phyloP scores from a whole-genome alignment of 2,329 filamentous ascomycete genomes.

The Colletotrichum sp. region DNA sequence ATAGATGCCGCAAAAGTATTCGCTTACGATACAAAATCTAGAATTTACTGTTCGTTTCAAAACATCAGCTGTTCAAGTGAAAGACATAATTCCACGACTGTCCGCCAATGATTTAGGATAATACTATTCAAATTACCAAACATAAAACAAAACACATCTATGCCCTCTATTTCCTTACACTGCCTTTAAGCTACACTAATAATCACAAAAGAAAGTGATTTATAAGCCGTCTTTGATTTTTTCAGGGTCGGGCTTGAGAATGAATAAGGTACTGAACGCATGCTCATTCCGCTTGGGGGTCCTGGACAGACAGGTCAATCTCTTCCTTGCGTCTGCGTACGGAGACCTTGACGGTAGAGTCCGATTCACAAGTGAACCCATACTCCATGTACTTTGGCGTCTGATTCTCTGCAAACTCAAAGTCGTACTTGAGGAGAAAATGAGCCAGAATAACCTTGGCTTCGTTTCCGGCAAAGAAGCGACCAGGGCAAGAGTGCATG shows the following conservation, averaged over 20 bases:
- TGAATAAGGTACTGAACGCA: accelerated
- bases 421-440: background rate
- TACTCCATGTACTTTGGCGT: background rate
- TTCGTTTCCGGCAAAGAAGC: background rate
- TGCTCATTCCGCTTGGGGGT: background rate
- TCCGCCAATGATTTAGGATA: accelerated
- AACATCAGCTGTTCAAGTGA: too few species aligned
- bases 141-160: background rate
- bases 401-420: background rate
- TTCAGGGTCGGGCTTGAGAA: background rate
- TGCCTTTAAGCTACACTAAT: background rate
- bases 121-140: background rate
- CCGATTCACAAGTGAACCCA: background rate
- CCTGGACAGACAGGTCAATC: background rate
- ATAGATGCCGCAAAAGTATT: too few species aligned
- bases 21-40: too few species aligned
- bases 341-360: background rate
- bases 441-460: background rate
- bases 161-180: background rate
- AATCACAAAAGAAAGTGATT: background rate
- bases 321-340: background rate
- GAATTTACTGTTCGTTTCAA: too few species aligned
- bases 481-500: background rate
- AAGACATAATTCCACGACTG: too few species aligned
- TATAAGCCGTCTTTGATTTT: background rate